A percentile compares a stretch with the other conserved stretches of the same genome.
These are phyloP conservation scores for Francoa sonchifolia DNA, from an alignment of 441 rosid species.

Conservation along the genomic window DNA sequence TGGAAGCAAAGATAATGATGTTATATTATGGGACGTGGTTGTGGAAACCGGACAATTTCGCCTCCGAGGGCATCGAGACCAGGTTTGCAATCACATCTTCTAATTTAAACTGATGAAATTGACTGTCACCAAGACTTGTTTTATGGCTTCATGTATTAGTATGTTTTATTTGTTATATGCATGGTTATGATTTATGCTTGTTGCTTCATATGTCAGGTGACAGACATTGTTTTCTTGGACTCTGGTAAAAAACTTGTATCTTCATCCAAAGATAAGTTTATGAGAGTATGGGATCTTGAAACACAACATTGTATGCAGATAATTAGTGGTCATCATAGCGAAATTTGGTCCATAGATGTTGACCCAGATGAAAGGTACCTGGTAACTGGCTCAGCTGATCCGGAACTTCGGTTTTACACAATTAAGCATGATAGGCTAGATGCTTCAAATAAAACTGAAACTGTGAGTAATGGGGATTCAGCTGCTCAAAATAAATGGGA, in stretches of 20 bases:
- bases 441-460: slow-evolving; percentile 21
- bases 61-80: slow-evolving; percentile 90
- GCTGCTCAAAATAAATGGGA: slow-evolving; percentile 56
- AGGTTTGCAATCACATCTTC: slow-evolving; percentile 29
- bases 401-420: slow-evolving; percentile 62
- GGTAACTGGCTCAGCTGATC: slow-evolving; percentile 80
- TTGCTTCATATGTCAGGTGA: slow-evolving; percentile 37
- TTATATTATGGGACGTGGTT: slow-evolving; percentile 87
- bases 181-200: slow-evolving; percentile 4
- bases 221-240: slow-evolving; percentile 82
- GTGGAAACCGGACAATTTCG: slow-evolving; percentile 77
- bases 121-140: background rate
- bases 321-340: slow-evolving; percentile 89
- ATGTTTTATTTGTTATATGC: background rate
- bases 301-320: slow-evolving; percentile 90
- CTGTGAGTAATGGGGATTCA: slow-evolving; percentile 23
- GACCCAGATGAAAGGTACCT: slow-evolving; percentile 73
- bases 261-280: slow-evolving; percentile 87
- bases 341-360: slow-evolving; percentile 84
- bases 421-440: slow-evolving; percentile 33
- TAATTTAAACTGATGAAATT: background rate
- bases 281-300: slow-evolving; percentile 98
- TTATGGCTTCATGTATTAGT: background rate
- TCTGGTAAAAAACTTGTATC: slow-evolving; percentile 77
- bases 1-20: slow-evolving; percentile 87